Evolutionary conservation across 352 stramenopile species (phyloP), one percentile per base, ranked within the genome.

Genomic region (Pythium dissimile): DNA sequence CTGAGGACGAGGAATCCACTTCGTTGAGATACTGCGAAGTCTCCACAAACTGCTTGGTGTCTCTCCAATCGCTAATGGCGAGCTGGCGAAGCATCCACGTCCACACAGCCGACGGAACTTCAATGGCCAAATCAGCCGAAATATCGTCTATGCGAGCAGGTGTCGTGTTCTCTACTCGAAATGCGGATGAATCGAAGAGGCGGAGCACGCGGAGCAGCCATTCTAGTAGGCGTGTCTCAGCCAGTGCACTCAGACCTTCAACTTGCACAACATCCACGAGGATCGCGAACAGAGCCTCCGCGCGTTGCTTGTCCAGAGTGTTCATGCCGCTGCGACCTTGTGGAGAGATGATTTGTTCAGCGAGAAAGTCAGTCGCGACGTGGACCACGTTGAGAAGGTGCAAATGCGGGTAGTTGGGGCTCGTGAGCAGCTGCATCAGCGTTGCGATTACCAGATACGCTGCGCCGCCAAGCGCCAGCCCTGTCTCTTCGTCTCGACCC

Each of bases 371-470:
- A 21, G 50, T 57, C 26, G 69, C 62, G 16, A 49, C 38, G 21
- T 76, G 68, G 5, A 89, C 52, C 2, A 89, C 27, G 23, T 89
- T 89, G 12, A 89, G 44, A 15, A 91, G 50, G 49, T 91, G 81
- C 18, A 86, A 34, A 21, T 69, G 64, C 21, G 81, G 81, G 26
- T 88, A 73, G 34, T 47, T 64, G 20, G 65, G 39, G 8, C 67
- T 81, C 4, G 63, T 61, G 26, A 89, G 34, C 15, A 91, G 55
- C 9, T 77, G 76, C n/a, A 91, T 51, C 13, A 86, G 24, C 11
- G 62, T 75, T 41, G 70, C 63, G 31, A 86, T 73, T 26, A 88
- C 41, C 18, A 59, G 63, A 53, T 77, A 75, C 26, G 38, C 45
- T 12, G 37, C 51, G 28, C 59, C 59, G 18, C 59, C 37, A 2